phyloP scores from a whole-genome alignment of 768 basidiomycete genomes.

The Termitomyces sp. region DNA sequence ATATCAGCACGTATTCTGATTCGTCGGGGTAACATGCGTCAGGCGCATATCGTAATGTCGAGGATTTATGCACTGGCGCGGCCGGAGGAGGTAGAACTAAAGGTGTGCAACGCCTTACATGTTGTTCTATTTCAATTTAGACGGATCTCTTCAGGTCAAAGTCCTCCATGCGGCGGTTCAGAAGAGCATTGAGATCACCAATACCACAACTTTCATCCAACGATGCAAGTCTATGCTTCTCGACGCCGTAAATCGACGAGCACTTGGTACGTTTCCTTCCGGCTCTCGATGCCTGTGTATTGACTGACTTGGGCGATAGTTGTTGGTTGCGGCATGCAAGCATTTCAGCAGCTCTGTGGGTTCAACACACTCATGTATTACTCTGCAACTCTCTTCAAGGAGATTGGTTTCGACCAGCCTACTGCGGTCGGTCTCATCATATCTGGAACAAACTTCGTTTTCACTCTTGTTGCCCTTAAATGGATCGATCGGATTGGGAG shows the following conservation, averaged over 20 bases:
- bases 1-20: conserved; percentile 53
- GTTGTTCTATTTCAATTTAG: neutral
- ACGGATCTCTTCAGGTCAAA: conserved; percentile 35
- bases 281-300: neutral
- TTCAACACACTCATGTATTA: conserved; percentile 80
- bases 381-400: conserved; percentile 73
- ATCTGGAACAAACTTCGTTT: conserved; percentile 49
- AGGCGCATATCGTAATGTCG: conserved; percentile 49
- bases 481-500: conserved; percentile 16
- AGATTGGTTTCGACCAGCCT: conserved; percentile 78
- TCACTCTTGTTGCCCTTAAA: conserved; percentile 8
- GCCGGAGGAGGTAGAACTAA: conserved; percentile 59
- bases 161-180: conserved; percentile 56
- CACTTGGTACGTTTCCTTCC: conserved; percentile 47
- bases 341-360: conserved; percentile 79
- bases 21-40: conserved; percentile 42
- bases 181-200: conserved; percentile 55
- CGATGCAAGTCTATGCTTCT: conserved; percentile 50
- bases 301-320: conserved; percentile 30
- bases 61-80: conserved; percentile 69
- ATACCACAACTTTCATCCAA: conserved; percentile 56
- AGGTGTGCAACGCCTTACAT: conserved; percentile 30
- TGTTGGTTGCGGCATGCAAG: conserved; percentile 77
- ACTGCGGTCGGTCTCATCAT: conserved; percentile 78
- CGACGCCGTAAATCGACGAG: conserved; percentile 58